Percentiles rank a stretch among this genome's conserved stretches.
phyloP scores from a whole-genome alignment of 768 basidiomycete species.

The Termitomyces eurrhizus region DNA sequence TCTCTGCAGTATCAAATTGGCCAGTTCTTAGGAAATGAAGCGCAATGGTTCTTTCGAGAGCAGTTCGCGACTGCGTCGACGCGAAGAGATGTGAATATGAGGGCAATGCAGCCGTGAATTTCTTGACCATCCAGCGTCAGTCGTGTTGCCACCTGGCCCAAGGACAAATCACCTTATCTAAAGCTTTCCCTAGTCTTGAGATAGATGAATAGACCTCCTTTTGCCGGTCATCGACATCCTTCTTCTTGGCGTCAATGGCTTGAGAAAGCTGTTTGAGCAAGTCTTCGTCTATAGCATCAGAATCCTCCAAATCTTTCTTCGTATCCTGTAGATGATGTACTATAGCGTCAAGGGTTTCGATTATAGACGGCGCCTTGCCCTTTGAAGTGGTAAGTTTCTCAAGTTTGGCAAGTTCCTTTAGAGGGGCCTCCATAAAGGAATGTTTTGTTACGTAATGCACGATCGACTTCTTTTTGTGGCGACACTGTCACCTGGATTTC shows the following conservation, averaged over 20 bases:
- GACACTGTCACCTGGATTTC: background rate
- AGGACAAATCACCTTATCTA: conserved; percentile 75
- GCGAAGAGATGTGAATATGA: conserved; percentile 65
- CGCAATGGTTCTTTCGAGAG: conserved; percentile 69
- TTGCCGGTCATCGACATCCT: conserved; percentile 81
- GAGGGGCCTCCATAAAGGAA: conserved; percentile 58
- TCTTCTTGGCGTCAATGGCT: conserved; percentile 69
- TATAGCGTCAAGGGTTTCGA: conserved; percentile 61
- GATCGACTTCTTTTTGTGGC: background rate
- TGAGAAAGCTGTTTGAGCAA: conserved; percentile 48
- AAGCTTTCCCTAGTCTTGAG: conserved; percentile 73
- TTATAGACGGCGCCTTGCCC: conserved; percentile 51
- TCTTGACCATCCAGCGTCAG: conserved; percentile 30
- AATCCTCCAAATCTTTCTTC: conserved; percentile 48
- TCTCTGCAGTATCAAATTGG: conserved; percentile 72
- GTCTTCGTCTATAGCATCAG: conserved; percentile 43
- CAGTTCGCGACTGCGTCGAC: conserved; percentile 51
- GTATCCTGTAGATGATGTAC: conserved; percentile 53
- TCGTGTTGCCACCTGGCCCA: background rate
- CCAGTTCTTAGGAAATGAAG: conserved; percentile 79
- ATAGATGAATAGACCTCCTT: conserved; percentile 84
- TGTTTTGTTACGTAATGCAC: conserved; percentile 11
- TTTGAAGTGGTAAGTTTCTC: conserved; percentile 57
- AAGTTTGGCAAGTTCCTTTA: conserved; percentile 79
- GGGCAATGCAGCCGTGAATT: conserved; percentile 58